Base-by-base conservation (phyloP, 176 grass and related monocot species). In the Metroxylon sagu region DNA sequence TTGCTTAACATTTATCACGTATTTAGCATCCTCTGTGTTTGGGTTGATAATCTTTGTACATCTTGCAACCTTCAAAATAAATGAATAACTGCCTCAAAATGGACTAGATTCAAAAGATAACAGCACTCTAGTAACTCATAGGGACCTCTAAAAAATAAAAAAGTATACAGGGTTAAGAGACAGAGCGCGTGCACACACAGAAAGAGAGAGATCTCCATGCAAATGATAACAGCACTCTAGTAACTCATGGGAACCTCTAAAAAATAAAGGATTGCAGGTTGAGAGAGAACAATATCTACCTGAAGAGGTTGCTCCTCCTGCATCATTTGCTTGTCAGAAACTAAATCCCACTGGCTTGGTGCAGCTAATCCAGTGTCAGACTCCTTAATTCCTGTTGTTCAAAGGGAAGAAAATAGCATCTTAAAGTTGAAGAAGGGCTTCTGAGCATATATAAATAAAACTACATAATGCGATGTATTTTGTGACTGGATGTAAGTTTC, bases 271-370 rank as follows among this genome's bases (percentile, higher is more conserved):
- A n/a, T n/a, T n/a, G n/a, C n/a, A n/a, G n/a, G n/a, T n/a, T n/a
- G n/a, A 31, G 30, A 31, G 49, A 43, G 52, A 52, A 5, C 3
- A 50, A 65, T 50, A 52, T 52, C 54, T 82, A 96, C 91, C 53
- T 96, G 91, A 29, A 96, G 52, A 0, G 86, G 91, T 19, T 96
- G 86, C 54, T 96, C 86, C 23, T 90, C 86, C 17, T 90, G 91
- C 91, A 96, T 96, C 91, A 96, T 96, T 25, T 96, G 86, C 6
- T 96, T 96, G n/a, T 96, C 91, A 8, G 91, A 96, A 26, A 96
- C 91, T 4, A 96, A 69, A 70, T 96, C 91, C 91, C 91, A 96
- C 43, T 96, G 86, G 74, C 86, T 87, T 54, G 91, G 91, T 59
- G 91, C 65, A 71, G 91, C 91, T 27, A 96, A 56, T 26, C 91